Conservation (phyloP, 1,284 basidiomycete genomes). For the Tylopilus sp. region DNA sequence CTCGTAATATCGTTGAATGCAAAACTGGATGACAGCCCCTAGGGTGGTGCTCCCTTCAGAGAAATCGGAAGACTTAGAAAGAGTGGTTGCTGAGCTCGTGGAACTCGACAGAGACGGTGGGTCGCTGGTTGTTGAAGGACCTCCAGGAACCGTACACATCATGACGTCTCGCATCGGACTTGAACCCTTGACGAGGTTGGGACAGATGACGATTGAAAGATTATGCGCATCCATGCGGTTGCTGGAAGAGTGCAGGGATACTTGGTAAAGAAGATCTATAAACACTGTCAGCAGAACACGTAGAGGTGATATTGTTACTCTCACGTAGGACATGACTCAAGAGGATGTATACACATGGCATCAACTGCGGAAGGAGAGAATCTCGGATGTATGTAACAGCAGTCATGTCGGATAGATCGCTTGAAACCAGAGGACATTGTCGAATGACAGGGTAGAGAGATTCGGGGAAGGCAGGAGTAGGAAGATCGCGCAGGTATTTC, state of each 20-base stretch:
- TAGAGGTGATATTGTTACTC: conserved; percentile 30
- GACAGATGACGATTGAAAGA: conserved; percentile 71
- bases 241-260: conserved; percentile 56
- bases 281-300: conserved; percentile 11
- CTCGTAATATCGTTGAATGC: conserved; percentile 80
- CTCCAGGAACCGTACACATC: conserved; percentile 63
- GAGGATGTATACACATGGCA: conserved; percentile 70
- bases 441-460: conserved; percentile 60
- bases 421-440: conserved; percentile 59
- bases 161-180: conserved; percentile 67
- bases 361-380: conserved; percentile 59
- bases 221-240: conserved; percentile 85
- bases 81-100: conserved; percentile 23
- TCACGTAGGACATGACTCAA: conserved; percentile 69
- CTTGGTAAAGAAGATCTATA: conserved; percentile 75
- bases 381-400: conserved; percentile 63
- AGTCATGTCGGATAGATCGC: conserved; percentile 53
- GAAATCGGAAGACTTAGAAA: conserved; percentile 24
- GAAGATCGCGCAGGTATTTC: conserved; percentile 78
- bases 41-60: conserved; percentile 56
- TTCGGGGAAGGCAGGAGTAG: conserved; percentile 71
- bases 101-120: conserved; percentile 17
- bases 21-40: conserved; percentile 68
- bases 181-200: conserved; percentile 70
- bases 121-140: conserved; percentile 28